Percentiles rank a stretch among this genome's conserved stretches.
Conservation (phyloP, 1,284 basidiomycete species). For the Rhizopogon parksii region DNA sequence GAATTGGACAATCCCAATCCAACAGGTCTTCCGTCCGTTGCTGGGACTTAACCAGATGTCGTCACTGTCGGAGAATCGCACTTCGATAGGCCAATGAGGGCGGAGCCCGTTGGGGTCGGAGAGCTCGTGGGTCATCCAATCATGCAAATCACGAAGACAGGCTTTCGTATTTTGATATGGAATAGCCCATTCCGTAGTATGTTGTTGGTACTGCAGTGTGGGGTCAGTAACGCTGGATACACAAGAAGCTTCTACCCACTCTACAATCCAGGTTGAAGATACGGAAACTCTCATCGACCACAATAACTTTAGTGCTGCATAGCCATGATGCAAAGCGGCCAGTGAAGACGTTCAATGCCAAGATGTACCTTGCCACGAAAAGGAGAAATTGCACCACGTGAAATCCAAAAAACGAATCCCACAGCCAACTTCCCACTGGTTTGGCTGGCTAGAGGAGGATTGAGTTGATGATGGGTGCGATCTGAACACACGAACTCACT, state of each 20-base stretch:
- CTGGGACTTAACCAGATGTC: slow-evolving; percentile 93
- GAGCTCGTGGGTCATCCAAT: slow-evolving; percentile 71
- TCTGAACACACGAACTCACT: slow-evolving; percentile 39
- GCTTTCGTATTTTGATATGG: slow-evolving; percentile 59
- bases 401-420: slow-evolving; percentile 61
- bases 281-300: slow-evolving; percentile 67
- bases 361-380: slow-evolving; percentile 59
- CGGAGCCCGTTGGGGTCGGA: slow-evolving; percentile 66
- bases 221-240: slow-evolving; percentile 16
- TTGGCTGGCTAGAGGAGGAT: slow-evolving; percentile 37
- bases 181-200: slow-evolving; percentile 92
- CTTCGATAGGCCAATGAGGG: slow-evolving; percentile 91
- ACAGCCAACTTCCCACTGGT: slow-evolving; percentile 57
- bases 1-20: slow-evolving; percentile 96
- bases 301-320: slow-evolving; percentile 38
- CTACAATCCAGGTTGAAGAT: slow-evolving; percentile 83
- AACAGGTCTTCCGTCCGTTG: slow-evolving; percentile 75
- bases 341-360: slow-evolving; percentile 48
- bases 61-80: slow-evolving; percentile 84
- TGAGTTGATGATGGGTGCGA: slow-evolving; percentile 9
- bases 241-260: slow-evolving; percentile 36
- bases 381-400: slow-evolving; percentile 78
- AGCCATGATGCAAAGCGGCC: slow-evolving; percentile 60
- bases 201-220: slow-evolving; percentile 66
- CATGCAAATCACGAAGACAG: slow-evolving; percentile 69